phyloP scores from a whole-genome alignment of 768 basidiomycete genomes.

The Coprinopsis cinerea region DNA sequence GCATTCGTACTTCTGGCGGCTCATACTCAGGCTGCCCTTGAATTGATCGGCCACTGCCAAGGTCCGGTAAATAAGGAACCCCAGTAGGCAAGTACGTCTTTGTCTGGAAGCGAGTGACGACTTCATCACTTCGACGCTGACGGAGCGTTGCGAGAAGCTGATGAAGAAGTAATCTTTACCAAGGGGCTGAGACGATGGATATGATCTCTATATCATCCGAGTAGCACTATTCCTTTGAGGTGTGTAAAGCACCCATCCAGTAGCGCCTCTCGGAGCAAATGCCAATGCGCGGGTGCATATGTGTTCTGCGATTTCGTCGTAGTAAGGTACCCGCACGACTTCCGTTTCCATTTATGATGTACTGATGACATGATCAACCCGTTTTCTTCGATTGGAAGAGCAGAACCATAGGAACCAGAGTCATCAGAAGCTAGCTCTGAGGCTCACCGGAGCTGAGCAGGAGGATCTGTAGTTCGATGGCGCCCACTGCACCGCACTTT shows the following conservation, averaged over 20 bases:
- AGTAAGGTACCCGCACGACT: too few relatives aligned
- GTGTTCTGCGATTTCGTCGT: too few relatives aligned
- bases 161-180: not conserved
- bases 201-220: too few relatives aligned
- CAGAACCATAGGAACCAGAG: not conserved
- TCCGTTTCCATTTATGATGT: not conserved
- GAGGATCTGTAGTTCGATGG: not conserved
- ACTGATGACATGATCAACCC: not conserved
- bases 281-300: too few relatives aligned
- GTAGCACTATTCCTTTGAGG: too few relatives aligned
- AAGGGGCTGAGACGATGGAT: too few relatives aligned
- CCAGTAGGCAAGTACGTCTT: not conserved
- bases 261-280: too few relatives aligned
- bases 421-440: not conserved
- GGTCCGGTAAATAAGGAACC: slow-evolving; percentile 5
- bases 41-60: slow-evolving; percentile 1
- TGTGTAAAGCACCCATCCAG: too few relatives aligned
- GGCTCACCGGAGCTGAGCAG: not conserved
- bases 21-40: too few relatives aligned
- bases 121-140: not conserved
- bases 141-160: not conserved
- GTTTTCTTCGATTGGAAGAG: not conserved
- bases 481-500: too few relatives aligned
- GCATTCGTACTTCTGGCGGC: not conserved
- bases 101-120: not conserved